phyloP scores from a whole-genome alignment of 306 rosid genomes.

The Medicago arabica region DNA sequence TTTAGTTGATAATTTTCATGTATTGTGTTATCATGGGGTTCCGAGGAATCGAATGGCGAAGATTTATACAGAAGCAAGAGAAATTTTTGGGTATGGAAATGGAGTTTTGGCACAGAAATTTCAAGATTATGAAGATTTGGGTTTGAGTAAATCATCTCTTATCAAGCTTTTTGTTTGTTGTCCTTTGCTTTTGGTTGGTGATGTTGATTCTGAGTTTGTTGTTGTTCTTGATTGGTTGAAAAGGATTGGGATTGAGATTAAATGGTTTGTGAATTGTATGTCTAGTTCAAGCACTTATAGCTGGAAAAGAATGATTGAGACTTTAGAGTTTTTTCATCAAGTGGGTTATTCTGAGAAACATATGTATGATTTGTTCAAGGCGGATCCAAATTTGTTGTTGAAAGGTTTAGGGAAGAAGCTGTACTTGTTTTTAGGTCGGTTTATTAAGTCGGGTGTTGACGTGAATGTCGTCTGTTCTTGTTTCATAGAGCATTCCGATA shows the following conservation, averaged over 20 bases:
- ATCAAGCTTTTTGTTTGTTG: slow-evolving; percentile 69
- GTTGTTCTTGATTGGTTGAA: slow-evolving; percentile 60
- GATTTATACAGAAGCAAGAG: slow-evolving; percentile 67
- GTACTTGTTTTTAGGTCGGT: slow-evolving; percentile 53
- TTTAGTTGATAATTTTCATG: slow-evolving; percentile 64
- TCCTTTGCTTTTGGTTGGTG: slow-evolving; percentile 69
- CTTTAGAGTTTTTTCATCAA: slow-evolving; percentile 56
- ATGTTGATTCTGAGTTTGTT: slow-evolving; percentile 48
- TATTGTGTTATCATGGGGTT: slow-evolving; percentile 62
- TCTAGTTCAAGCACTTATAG: slow-evolving; percentile 50
- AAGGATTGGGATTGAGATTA: slow-evolving; percentile 56
- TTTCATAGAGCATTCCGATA: slow-evolving; percentile 57
- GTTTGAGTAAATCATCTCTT: slow-evolving; percentile 61
- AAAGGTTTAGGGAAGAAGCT: slow-evolving; percentile 70
- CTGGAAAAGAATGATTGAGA: slow-evolving; percentile 71
- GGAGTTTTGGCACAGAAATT: slow-evolving; percentile 61
- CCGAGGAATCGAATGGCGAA: slow-evolving; percentile 67
- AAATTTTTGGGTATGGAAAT: slow-evolving; percentile 59
- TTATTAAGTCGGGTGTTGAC: slow-evolving; percentile 60
- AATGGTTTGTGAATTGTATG: slow-evolving; percentile 67
- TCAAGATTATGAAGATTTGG: slow-evolving; percentile 64
- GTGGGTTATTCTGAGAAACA: slow-evolving; percentile 60
- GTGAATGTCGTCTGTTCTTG: slow-evolving; percentile 50
- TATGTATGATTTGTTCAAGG: slow-evolving; percentile 58
- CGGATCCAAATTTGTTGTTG: slow-evolving; percentile 59